These are phyloP conservation scores for Setaria italica DNA, from an alignment of 202 grass and related monocot genomes.

Conservation along the genomic window DNA sequence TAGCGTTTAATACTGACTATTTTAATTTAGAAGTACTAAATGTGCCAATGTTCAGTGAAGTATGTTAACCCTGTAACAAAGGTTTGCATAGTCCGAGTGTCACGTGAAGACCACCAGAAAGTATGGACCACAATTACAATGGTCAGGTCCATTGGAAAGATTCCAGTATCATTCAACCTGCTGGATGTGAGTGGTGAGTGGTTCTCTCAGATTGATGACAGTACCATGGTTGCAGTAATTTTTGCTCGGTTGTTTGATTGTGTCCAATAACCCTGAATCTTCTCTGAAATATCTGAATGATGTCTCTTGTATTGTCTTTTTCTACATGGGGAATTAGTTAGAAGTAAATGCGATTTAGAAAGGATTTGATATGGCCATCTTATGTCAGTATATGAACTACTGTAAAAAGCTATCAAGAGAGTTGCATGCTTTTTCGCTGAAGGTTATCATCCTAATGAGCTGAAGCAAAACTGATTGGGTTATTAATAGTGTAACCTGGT, in stretches of 20 bases:
- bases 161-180: slow-evolving; percentile 71
- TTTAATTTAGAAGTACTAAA: background rate
- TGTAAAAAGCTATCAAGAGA: background rate
- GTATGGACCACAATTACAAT: slow-evolving; percentile 77
- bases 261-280: background rate
- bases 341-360: background rate
- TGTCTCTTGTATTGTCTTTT: background rate
- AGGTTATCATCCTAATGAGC: background rate
- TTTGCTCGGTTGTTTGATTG: background rate
- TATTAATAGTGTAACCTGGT: background rate
- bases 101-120: slow-evolving; percentile 66
- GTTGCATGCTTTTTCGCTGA: background rate
- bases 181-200: slow-evolving; percentile 71
- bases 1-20: background rate
- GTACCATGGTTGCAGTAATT: background rate
- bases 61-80: slow-evolving; percentile 77
- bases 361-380: background rate
- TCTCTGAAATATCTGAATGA: background rate
- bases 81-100: slow-evolving; percentile 71
- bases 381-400: background rate
- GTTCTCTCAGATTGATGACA: background rate
- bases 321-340: background rate
- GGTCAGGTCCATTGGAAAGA: slow-evolving; percentile 73
- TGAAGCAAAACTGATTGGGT: background rate
- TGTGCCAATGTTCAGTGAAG: slow-evolving; percentile 64